phyloP scores from a whole-genome alignment of 2,329 filamentous ascomycete species.

The Nannizziopsis barbatae region DNA sequence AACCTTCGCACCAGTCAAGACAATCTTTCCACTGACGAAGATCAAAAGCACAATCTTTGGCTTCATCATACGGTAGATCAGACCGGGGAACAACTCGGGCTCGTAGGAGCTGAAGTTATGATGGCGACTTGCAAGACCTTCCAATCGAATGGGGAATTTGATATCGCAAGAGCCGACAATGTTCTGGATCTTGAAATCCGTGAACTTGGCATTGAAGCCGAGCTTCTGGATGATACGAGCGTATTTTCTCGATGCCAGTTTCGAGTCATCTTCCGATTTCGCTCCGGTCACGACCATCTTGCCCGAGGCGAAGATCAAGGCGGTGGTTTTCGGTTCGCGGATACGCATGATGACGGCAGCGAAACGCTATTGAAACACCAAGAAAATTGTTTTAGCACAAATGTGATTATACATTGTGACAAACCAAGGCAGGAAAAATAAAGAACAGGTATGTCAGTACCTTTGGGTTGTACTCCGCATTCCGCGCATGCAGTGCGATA shows the following conservation, averaged over 20 bases:
- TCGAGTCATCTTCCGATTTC: slow-evolving; percentile 95
- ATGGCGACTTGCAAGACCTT: slow-evolving; percentile 90
- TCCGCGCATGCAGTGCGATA: slow-evolving; percentile 93
- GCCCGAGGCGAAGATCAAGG: slow-evolving; percentile 92
- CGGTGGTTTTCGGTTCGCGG: slow-evolving; percentile 95
- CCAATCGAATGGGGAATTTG: slow-evolving; percentile 96
- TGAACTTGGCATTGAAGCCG: slow-evolving; percentile 98
- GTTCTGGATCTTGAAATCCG: slow-evolving; percentile 99
- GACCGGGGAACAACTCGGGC: slow-evolving; percentile 93
- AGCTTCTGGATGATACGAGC: slow-evolving; percentile 99
- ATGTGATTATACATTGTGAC: slow-evolving; percentile 24
- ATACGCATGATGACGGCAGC: slow-evolving; percentile 99
- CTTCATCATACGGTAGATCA: slow-evolving; percentile 99
- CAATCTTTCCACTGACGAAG: slow-evolving; percentile 97
- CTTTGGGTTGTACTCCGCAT: slow-evolving; percentile 98
- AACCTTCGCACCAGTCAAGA: slow-evolving; percentile 93
- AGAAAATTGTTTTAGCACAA: slow-evolving; percentile 35
- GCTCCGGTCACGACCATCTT: slow-evolving; percentile 99
- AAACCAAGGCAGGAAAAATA: slow-evolving; percentile 13
- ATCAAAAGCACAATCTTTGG: slow-evolving; percentile 97
- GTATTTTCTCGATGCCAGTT: slow-evolving; percentile 93
- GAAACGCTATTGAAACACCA: slow-evolving; percentile 62
- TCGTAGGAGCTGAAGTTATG: slow-evolving; percentile 99
- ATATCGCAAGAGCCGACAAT: slow-evolving; percentile 98
- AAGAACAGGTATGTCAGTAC: slow-evolving; percentile 46